phyloP scores from a whole-genome alignment of 2,329 filamentous ascomycete species.

The Colletotrichum musicola region DNA sequence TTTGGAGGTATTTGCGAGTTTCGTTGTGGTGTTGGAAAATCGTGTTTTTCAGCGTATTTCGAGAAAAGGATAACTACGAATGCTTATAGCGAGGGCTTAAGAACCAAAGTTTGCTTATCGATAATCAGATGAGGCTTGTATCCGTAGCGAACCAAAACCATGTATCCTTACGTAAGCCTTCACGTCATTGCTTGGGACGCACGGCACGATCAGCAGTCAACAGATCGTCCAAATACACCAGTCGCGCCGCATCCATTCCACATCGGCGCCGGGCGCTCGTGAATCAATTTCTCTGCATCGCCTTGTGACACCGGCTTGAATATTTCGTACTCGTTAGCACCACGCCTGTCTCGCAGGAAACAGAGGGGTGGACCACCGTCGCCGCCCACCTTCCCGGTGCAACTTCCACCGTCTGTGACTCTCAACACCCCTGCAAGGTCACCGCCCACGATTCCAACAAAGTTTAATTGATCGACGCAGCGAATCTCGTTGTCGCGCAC shows the following conservation, averaged over 20 bases:
- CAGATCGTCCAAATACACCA: constrained; percentile 27
- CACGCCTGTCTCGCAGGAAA: constrained; percentile 1
- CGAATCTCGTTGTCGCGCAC: constrained; percentile 1
- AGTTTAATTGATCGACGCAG: constrained; percentile 32
- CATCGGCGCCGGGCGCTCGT: constrained; percentile 18
- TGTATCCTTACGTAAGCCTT: constrained; percentile 5
- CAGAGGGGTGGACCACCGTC: not conserved
- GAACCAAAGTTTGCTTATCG: not conserved
- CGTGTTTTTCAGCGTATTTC: not conserved
- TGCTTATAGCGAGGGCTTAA: constrained; percentile 6
- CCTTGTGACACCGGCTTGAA: constrained; percentile 5
- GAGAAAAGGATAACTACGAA: not conserved
- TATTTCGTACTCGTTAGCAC: not conserved
- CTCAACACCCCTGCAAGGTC: constrained; percentile 31
- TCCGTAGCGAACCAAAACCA: not conserved
- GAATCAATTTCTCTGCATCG: constrained; percentile 1
- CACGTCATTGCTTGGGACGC: constrained; percentile 31
- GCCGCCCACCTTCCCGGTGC: not conserved
- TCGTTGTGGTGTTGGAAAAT: not conserved
- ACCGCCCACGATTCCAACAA: constrained; percentile 25
- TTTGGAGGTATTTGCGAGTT: rapidly evolving
- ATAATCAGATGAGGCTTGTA: not conserved
- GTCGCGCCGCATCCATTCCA: constrained; percentile 15
- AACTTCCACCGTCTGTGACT: not conserved
- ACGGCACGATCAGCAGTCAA: constrained; percentile 26